A percentile compares a stretch with the other conserved stretches of the same genome.
Evolutionary conservation across 1,284 basidiomycete species (phyloP).

Genomic region (Bjerkandera adusta): DNA sequence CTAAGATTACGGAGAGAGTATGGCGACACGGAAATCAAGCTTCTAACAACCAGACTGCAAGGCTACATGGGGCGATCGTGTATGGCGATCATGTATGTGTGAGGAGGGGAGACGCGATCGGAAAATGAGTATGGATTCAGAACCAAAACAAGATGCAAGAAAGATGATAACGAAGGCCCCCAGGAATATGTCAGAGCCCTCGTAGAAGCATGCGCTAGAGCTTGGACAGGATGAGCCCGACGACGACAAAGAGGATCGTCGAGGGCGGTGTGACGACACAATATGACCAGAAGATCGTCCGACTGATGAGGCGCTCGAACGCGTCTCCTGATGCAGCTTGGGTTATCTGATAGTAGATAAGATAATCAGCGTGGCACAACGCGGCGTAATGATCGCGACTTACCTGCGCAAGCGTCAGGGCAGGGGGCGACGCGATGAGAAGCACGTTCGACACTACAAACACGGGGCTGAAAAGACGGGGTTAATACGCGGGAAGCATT

Average conservation of each 20-base stretch:
- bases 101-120: background rate
- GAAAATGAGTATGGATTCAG: background rate
- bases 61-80: background rate
- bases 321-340: slow-evolving; percentile 85
- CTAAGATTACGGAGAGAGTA: too few relatives aligned
- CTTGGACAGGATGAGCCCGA: slow-evolving; percentile 64
- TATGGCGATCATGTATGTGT: background rate
- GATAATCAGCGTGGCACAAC: slow-evolving; percentile 2
- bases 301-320: slow-evolving; percentile 86
- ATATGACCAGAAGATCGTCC: slow-evolving; percentile 83
- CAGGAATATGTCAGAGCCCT: background rate
- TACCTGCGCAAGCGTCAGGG: slow-evolving; percentile 78
- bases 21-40: background rate
- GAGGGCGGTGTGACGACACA: slow-evolving; percentile 81
- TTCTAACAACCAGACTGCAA: background rate
- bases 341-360: slow-evolving; percentile 72
- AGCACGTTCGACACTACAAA: slow-evolving; percentile 82
- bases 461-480: slow-evolving; percentile 55
- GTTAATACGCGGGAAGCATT: slow-evolving; percentile 13
- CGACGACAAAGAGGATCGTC: slow-evolving; percentile 72
- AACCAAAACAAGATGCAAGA: background rate
- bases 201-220: slow-evolving; percentile 27
- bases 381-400: slow-evolving; percentile 17
- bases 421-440: slow-evolving; percentile 77
- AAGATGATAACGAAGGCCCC: background rate